phyloP scores from a whole-genome alignment of 2,329 filamentous ascomycete species.

The Colletotrichum zoysiae region DNA sequence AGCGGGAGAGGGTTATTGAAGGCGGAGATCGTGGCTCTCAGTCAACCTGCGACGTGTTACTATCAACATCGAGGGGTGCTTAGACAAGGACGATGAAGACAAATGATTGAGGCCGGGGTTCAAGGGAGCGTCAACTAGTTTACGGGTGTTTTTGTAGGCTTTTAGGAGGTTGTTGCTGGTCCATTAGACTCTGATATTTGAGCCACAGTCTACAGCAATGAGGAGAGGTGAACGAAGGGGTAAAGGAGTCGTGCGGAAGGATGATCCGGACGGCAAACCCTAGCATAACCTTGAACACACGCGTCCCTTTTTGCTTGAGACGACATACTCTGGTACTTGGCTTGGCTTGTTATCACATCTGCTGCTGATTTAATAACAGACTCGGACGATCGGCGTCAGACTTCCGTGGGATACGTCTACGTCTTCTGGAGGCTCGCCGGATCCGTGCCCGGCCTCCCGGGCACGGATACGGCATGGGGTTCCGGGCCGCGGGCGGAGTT shows the following conservation, averaged over 20 bases:
- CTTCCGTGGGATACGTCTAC: background rate
- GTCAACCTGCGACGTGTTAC: background rate
- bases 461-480: constrained; percentile 19
- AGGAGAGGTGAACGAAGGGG: background rate
- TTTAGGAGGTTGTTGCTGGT: too few species aligned
- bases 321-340: background rate
- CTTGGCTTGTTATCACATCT: background rate
- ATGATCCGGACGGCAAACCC: background rate
- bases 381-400: background rate
- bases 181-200: background rate
- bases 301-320: background rate
- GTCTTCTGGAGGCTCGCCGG: background rate
- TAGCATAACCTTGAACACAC: background rate
- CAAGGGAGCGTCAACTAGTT: background rate
- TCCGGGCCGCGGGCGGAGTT: background rate
- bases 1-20: background rate
- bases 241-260: background rate
- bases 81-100: background rate
- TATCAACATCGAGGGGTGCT: background rate
- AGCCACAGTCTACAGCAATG: background rate
- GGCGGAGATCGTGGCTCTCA: background rate
- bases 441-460: background rate
- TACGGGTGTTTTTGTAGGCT: background rate
- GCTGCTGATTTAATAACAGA: background rate
- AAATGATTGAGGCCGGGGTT: constrained; percentile 17